Conservation (phyloP, 352 stramenopile species). For the Globisporangium barbulae region DNA sequence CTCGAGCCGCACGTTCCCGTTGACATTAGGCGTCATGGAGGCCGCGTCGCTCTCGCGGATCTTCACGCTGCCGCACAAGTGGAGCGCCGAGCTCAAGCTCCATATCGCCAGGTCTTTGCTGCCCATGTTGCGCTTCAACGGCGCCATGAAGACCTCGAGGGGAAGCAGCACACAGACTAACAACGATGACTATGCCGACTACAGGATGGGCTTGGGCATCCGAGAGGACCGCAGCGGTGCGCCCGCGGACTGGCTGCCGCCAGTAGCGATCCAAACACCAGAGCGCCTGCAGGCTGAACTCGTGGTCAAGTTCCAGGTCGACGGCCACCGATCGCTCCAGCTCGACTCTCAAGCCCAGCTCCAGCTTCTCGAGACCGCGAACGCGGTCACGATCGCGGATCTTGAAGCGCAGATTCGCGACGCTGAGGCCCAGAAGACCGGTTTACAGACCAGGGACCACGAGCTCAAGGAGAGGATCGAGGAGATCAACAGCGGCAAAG, state of each 20-base stretch:
- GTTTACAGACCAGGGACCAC: slow-evolving; percentile 28
- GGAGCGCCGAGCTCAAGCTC: slow-evolving; percentile 42
- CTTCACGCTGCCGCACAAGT: slow-evolving; percentile 39
- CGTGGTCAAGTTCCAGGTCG: slow-evolving; percentile 35
- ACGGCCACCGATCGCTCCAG: slow-evolving; percentile 29
- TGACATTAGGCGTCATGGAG: slow-evolving; percentile 43
- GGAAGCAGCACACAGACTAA: neutral
- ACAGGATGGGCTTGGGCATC: slow-evolving; percentile 40
- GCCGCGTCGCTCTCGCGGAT: slow-evolving; percentile 33
- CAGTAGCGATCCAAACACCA: slow-evolving; percentile 16
- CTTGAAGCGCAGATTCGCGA: slow-evolving; percentile 20
- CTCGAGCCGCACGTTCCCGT: slow-evolving; percentile 32
- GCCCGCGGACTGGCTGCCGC: slow-evolving; percentile 21
- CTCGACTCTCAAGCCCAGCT: slow-evolving; percentile 21
- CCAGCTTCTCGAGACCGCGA: slow-evolving; percentile 18
- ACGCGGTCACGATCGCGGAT: slow-evolving; percentile 10
- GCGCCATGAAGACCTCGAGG: slow-evolving; percentile 9
- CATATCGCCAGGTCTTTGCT: slow-evolving; percentile 38
- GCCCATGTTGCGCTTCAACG: slow-evolving; percentile 28
- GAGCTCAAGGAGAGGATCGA: slow-evolving; percentile 45
- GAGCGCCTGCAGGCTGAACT: slow-evolving; percentile 23
- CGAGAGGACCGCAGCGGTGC: slow-evolving; percentile 25
- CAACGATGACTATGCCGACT: slow-evolving; percentile 10
- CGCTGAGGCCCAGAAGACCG: slow-evolving; percentile 18
- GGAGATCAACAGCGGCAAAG: slow-evolving; percentile 56